Evolutionary conservation across 768 basidiomycete genomes (phyloP).

Genomic region (Cystofilobasidium macerans): DNA sequence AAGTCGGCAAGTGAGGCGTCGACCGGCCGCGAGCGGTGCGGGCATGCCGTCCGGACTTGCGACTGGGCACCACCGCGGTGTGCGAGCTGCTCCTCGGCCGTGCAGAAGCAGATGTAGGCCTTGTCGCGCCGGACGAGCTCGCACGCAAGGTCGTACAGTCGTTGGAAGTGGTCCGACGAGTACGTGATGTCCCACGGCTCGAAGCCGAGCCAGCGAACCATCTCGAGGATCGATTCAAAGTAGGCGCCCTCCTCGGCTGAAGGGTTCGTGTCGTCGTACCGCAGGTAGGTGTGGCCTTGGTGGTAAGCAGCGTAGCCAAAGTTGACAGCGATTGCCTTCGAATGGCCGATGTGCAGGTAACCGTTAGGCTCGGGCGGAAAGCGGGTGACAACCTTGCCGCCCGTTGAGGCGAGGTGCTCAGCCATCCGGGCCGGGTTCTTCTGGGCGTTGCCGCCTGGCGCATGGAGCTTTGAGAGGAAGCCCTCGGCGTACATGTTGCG

Average conservation of each 20-base stretch:
- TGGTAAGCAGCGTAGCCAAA: constrained; percentile 97
- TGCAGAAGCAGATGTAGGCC: constrained; percentile 92
- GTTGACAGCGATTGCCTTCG: constrained; percentile 95
- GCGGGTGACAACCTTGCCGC: constrained; percentile 78
- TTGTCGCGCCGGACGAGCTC: constrained; percentile 80
- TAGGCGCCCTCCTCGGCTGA: constrained; percentile 93
- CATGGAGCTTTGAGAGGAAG: constrained; percentile 83
- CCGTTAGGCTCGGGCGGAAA: constrained; percentile 99
- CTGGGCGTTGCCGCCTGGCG: constrained; percentile 87
- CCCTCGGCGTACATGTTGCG: constrained; percentile 74
- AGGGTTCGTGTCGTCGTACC: constrained; percentile 97
- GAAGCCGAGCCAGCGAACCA: constrained; percentile 89
- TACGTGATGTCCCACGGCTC: constrained; percentile 99
- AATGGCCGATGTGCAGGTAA: constrained; percentile 72
- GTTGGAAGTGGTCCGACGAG: constrained; percentile 90
- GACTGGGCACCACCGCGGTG: constrained; percentile 74
- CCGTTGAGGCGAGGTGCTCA: constrained; percentile 66
- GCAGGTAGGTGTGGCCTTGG: constrained; percentile 81
- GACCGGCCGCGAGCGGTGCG: constrained; percentile 76
- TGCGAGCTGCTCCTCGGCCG: constrained; percentile 88
- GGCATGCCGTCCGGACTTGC: constrained; percentile 67
- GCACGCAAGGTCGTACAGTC: constrained; percentile 73
- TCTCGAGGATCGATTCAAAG: constrained; percentile 93
- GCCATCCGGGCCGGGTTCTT: constrained; percentile 64
- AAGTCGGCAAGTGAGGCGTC: constrained; percentile 80